Conservation (phyloP, 2,329 filamentous ascomycete genomes). For the Fusarium coffeatum region DNA sequence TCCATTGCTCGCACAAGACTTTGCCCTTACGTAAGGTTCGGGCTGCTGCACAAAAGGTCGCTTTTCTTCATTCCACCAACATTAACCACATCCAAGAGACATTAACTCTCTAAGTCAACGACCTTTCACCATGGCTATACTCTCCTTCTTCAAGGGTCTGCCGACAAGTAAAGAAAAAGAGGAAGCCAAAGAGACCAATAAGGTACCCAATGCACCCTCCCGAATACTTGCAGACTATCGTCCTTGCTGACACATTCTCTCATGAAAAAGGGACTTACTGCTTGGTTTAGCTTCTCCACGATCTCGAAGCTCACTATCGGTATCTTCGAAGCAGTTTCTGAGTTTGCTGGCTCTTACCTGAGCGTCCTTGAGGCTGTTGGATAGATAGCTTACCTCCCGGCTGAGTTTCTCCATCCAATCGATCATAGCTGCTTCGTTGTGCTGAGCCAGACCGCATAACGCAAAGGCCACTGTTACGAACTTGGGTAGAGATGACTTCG, state of each 20-base stretch:
- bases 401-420: not conserved
- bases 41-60: not conserved
- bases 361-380: not conserved
- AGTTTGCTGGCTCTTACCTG: not conserved
- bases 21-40: not conserved
- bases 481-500: not conserved
- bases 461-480: not conserved
- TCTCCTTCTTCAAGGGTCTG: not conserved
- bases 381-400: not conserved
- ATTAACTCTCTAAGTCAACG: not conserved
- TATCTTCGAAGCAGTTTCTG: not conserved
- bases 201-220: not conserved
- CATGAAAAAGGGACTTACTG: not conserved
- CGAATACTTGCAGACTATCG: not conserved
- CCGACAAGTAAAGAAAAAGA: not conserved
- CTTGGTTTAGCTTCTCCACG: not conserved
- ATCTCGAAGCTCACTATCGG: not conserved
- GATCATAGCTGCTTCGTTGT: not conserved
- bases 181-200: not conserved
- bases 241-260: not conserved
- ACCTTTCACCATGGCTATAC: not conserved
- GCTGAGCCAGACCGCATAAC: not conserved
- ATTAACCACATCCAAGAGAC: not conserved
- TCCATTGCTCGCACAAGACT: not conserved
- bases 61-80: not conserved